Evolutionary conservation across 805 yeast genomes (phyloP).

Genomic region (Schizosaccharomyces cryophilus): DNA sequence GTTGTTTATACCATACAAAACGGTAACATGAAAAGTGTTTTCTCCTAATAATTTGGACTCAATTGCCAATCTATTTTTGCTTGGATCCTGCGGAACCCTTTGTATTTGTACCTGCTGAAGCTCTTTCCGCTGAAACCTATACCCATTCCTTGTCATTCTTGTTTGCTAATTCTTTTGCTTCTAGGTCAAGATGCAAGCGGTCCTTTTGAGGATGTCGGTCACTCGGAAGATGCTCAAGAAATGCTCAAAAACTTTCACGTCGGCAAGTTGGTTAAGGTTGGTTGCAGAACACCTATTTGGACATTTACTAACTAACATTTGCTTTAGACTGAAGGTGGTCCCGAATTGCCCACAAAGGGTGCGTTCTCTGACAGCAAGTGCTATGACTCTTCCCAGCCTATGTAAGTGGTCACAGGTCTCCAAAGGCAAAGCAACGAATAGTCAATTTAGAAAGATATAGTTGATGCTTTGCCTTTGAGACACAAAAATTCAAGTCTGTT

Average conservation of each 20-base stretch:
- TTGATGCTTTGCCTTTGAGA: too few relatives aligned
- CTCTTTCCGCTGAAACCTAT: too few relatives aligned
- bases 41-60: background rate
- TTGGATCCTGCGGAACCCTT: too few relatives aligned
- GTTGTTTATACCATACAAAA: background rate
- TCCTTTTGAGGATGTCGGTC: constrained; percentile 72
- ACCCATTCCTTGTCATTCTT: too few relatives aligned
- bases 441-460: too few relatives aligned
- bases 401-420: background rate
- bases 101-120: too few relatives aligned
- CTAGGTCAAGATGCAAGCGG: constrained; percentile 49
- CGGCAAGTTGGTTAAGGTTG: constrained; percentile 38
- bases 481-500: background rate
- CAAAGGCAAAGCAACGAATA: background rate
- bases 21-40: background rate
- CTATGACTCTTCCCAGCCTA: background rate
- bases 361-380: background rate
- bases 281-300: too few relatives aligned
- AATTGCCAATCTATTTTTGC: background rate
- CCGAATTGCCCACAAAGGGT: background rate
- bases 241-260: constrained; percentile 40
- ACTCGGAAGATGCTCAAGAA: constrained; percentile 84
- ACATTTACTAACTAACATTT: background rate
- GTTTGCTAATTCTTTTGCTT: background rate
- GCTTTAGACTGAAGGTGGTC: background rate